A percentile compares a stretch with the other conserved stretches of the same genome.
These are phyloP conservation scores for Lizonia empirigonia DNA, from an alignment of 2,329 filamentous ascomycete genomes.

Conservation along the genomic window DNA sequence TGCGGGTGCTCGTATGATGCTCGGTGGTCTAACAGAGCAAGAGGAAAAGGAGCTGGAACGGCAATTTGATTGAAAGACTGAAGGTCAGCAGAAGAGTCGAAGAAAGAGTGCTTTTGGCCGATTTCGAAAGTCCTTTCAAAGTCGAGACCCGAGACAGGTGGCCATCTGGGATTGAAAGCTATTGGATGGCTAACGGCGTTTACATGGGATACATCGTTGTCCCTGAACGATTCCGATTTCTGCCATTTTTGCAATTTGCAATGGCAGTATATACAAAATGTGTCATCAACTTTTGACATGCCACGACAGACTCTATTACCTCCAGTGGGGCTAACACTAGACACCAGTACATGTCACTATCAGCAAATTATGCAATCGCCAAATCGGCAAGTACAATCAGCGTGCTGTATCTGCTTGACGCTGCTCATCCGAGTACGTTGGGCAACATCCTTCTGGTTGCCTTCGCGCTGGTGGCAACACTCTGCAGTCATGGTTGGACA, in stretches of 20 bases:
- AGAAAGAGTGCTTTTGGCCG: background rate
- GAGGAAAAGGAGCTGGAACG: background rate
- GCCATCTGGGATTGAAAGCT: background rate
- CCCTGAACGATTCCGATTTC: no score
- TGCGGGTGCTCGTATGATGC: background rate
- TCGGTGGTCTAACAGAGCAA: background rate
- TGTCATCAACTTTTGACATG: no score
- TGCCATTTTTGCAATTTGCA: no score
- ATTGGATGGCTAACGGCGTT: no score
- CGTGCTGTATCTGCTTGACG: conserved; percentile 3
- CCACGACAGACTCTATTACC: no score
- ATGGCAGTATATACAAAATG: no score
- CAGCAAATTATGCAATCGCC: no score
- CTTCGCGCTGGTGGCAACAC: conserved; percentile 5
- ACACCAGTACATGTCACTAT: no score
- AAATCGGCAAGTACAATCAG: no score
- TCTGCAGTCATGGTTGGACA: conserved; percentile 28
- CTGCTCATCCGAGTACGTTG: conserved; percentile 1
- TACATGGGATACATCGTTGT: no score
- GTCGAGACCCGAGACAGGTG: background rate
- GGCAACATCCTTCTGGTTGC: conserved; percentile 9
- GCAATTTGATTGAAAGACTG: background rate
- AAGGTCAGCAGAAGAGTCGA: background rate
- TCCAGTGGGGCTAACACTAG: no score
- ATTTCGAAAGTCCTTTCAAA: background rate